phyloP scores from a whole-genome alignment of 2,329 filamentous ascomycete species.

The Botrytis porri region DNA sequence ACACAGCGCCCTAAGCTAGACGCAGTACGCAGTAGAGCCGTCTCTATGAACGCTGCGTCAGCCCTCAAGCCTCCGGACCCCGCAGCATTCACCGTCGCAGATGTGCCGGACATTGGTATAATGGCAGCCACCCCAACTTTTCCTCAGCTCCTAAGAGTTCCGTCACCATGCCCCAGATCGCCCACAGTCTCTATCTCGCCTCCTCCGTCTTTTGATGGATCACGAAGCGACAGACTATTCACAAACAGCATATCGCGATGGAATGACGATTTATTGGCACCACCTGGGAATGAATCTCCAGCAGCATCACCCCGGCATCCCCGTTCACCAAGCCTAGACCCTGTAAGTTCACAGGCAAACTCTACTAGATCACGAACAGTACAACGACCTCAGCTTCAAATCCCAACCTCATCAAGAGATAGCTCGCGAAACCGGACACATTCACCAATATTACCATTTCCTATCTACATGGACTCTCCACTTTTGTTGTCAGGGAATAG shows the following conservation, averaged over 20 bases:
- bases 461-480: conserved; percentile 37
- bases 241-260: conserved; percentile 33
- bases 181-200: conserved; percentile 37
- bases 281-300: conserved; percentile 41
- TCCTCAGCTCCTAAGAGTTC: conserved; percentile 34
- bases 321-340: not conserved
- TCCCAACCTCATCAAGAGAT: conserved; percentile 35
- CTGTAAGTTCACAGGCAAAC: conserved; percentile 20
- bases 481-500: conserved; percentile 31
- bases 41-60: conserved; percentile 36
- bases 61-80: conserved; percentile 24
- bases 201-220: conserved; percentile 27
- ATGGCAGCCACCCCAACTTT: conserved; percentile 43
- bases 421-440: conserved; percentile 29
- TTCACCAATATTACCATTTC: conserved; percentile 37
- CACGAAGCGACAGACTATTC: conserved; percentile 37
- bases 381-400: conserved; percentile 32
- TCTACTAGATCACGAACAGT: conserved; percentile 25
- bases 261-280: conserved; percentile 44
- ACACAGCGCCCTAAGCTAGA: conserved; percentile 21
- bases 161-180: conserved; percentile 38
- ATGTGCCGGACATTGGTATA: conserved; percentile 36
- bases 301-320: conserved; percentile 22
- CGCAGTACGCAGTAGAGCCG: conserved; percentile 32
- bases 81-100: conserved; percentile 32